Percentiles rank a stretch among this genome's conserved stretches.
phyloP scores from a whole-genome alignment of 2,329 filamentous ascomycete species.

The Magnaporthales sp. region DNA sequence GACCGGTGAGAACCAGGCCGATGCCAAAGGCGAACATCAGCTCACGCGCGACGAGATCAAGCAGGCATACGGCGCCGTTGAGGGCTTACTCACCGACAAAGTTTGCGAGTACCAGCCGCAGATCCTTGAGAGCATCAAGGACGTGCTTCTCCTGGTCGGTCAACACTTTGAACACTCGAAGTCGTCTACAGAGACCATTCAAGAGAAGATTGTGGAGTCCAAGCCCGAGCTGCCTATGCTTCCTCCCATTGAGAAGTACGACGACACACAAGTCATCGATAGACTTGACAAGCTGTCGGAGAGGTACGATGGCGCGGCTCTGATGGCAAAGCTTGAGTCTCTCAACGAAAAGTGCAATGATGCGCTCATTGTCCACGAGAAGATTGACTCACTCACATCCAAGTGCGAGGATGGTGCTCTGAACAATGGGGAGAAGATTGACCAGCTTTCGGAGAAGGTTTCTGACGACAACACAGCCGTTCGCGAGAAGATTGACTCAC shows the following conservation, averaged over 20 bases:
- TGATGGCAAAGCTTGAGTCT: conserved; percentile 7
- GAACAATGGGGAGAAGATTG: conserved; percentile 50
- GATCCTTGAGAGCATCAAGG: conserved; percentile 76
- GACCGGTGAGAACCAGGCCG: conserved; percentile 65
- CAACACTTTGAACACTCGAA: conserved; percentile 88
- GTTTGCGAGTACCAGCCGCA: conserved; percentile 80
- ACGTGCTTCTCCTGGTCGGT: conserved; percentile 73
- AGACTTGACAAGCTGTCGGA: conserved; percentile 44
- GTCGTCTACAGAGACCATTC: conserved; percentile 45
- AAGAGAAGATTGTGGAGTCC: conserved; percentile 52
- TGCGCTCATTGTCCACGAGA: conserved; percentile 50
- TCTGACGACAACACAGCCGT: conserved; percentile 24
- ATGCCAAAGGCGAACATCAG: conserved; percentile 71
- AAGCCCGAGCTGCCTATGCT: conserved; percentile 52
- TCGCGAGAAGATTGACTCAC: conserved; percentile 44
- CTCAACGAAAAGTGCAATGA: conserved; percentile 27
- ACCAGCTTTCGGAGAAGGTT: conserved; percentile 39
- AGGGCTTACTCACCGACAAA: conserved; percentile 62
- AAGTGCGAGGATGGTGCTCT: too few species aligned
- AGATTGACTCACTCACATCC: conserved; percentile 40
- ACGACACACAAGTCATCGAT: conserved; percentile 52
- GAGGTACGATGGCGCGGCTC: conserved; percentile 29
- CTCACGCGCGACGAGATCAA: conserved; percentile 74
- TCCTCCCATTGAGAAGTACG: conserved; percentile 53
- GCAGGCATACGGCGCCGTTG: conserved; percentile 63